These are phyloP conservation scores for Fraxinus anomala DNA, from an alignment of 257 asterid species.

Conservation along the genomic window DNA sequence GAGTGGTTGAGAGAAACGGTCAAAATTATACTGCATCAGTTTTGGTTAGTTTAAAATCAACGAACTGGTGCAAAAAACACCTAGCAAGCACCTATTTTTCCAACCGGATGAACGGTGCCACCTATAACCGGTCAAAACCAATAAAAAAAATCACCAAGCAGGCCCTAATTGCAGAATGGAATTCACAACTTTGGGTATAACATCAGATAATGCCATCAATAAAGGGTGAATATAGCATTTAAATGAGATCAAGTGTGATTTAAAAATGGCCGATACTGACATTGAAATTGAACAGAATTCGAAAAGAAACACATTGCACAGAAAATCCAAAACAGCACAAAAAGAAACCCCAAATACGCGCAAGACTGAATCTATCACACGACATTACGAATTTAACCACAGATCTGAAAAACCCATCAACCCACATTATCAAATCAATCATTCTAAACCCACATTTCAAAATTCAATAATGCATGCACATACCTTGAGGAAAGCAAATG, in stretches of 20 bases:
- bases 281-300: background rate
- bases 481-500: conserved; percentile 81
- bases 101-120: too few relatives aligned
- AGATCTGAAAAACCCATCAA: conserved; percentile 4
- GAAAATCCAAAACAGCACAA: conserved; percentile 10
- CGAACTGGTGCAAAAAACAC: too few relatives aligned
- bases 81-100: too few relatives aligned
- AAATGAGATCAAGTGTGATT: background rate
- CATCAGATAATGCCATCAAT: background rate
- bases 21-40: too few relatives aligned
- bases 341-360: conserved; percentile 4
- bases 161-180: background rate
- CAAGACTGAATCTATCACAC: conserved; percentile 19
- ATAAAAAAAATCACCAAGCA: too few relatives aligned
- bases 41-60: too few relatives aligned
- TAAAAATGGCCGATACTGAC: background rate
- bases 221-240: background rate
- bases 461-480: background rate
- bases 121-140: too few relatives aligned
- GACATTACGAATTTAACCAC: background rate
- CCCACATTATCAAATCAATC: background rate
- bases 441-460: background rate
- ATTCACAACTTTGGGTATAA: background rate
- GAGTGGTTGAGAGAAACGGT: too few relatives aligned
- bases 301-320: background rate